Evolutionary conservation across 2,329 filamentous ascomycete genomes (phyloP), one percentile per base, ranked within the genome.

Genomic region (Aspergillus tubingensis): DNA sequence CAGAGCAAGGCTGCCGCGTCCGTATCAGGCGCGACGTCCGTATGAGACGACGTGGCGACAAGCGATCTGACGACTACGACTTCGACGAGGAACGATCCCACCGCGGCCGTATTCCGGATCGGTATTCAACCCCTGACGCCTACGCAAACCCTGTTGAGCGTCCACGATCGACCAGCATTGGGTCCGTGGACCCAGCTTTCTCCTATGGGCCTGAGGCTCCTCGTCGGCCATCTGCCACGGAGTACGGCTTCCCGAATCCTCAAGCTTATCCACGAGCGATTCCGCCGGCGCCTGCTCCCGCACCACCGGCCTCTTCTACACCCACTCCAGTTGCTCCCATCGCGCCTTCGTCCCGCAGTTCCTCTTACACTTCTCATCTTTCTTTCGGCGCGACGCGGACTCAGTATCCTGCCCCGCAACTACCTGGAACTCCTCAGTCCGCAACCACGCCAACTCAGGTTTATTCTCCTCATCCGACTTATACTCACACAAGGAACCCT

Each of bases 1-100:
- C 94, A 17, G 94, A 99, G 76, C 95, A 99, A 78, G 95, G 95
- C 60, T 98, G 95, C 76, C 91, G 94, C 67, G 95, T 99, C 27
- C 90, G 95, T 49, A 99, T 99, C 70, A 87, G 95, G 59, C 91
- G 95, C 65, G 95, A 98, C 78, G 91, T 96, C 6, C 88, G 92
- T 60, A 96, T 96, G 91, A 88, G 92, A 77, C 89, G 91, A 72
- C 88, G 92, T 39, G 90, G 92, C 62, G 85, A 85, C 62, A 93
- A 94, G 78, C 79, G 82, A 10, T 80, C 80, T 52, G 85, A 86
- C 66, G 86, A 90, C 21, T 89, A 88, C 72, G 87, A 91, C n/a
- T 88, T 85, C 62, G 83, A 86, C 11, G 83, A 84, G 8, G 81
- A 84, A n/a, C 76, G 74, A 44, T 76, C 75, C 6, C 82, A 81